phyloP scores from a whole-genome alignment of 805 yeast species.

The Candida qinlingensis region DNA sequence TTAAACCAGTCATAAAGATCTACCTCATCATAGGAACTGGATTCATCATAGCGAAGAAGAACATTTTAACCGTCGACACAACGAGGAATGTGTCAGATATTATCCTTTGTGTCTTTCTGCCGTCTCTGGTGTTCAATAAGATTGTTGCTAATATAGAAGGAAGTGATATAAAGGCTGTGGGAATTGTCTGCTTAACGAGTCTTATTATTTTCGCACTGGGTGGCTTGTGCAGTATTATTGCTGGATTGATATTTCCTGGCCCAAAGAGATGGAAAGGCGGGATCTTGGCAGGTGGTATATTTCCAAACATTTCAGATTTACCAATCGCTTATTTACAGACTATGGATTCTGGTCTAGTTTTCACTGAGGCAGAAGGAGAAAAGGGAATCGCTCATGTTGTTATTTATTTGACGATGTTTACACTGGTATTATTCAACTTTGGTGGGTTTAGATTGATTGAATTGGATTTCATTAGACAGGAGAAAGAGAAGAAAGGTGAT shows the following conservation, averaged over 20 bases:
- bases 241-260: constrained; percentile 45
- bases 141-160: constrained; percentile 62
- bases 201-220: constrained; percentile 42
- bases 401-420: constrained; percentile 62
- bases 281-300: constrained; percentile 59
- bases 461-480: constrained; percentile 50
- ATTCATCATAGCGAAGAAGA: constrained; percentile 52
- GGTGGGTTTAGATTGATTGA: constrained; percentile 68
- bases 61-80: constrained; percentile 60
- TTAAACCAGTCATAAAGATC: constrained; percentile 83
- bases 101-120: constrained; percentile 63
- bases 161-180: constrained; percentile 64
- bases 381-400: constrained; percentile 79
- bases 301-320: constrained; percentile 76
- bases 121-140: constrained; percentile 71
- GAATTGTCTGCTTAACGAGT: constrained; percentile 52
- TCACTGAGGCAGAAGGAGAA: constrained; percentile 49
- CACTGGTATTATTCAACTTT: constrained; percentile 61
- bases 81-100: constrained; percentile 66
- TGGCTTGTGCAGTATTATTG: constrained; percentile 33
- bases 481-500: constrained; percentile 16
- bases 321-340: constrained; percentile 83
- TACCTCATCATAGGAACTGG: constrained; percentile 69
- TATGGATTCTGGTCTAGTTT: constrained; percentile 53
- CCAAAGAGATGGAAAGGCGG: constrained; percentile 81